A percentile compares a stretch with the other conserved stretches of the same genome.
Conservation (phyloP, 2,329 filamentous ascomycete genomes). For the Colletotrichum neosansevieriae region DNA sequence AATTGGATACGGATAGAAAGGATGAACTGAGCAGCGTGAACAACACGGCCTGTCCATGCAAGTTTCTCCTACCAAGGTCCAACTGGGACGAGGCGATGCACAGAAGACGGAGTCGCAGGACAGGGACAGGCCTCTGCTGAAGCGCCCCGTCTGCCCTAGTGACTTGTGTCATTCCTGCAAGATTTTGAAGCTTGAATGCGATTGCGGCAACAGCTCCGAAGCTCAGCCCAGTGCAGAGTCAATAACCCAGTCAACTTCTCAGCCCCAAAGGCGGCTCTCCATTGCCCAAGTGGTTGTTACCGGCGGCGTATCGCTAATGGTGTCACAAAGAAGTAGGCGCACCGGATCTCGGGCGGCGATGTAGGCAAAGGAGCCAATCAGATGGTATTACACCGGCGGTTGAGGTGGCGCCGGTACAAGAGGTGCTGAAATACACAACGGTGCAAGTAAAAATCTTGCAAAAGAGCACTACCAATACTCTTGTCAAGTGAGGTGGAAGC, state of each 20-base stretch:
- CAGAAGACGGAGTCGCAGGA: neutral
- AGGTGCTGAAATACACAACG: too few relatives aligned
- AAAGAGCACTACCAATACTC: neutral
- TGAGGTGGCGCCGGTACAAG: too few relatives aligned
- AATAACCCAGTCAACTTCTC: neutral
- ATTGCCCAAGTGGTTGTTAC: too few relatives aligned
- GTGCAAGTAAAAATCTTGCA: neutral
- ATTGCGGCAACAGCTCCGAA: neutral
- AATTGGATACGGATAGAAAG: neutral
- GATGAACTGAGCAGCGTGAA: neutral
- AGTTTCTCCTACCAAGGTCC: neutral
- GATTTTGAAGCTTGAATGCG: neutral
- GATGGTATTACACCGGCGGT: too few relatives aligned
- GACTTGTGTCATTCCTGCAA: conserved; percentile 1
- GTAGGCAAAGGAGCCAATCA: too few relatives aligned
- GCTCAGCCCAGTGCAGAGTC: conserved; percentile 5
- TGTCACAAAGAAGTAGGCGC: too few relatives aligned
- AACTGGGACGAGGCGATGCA: neutral
- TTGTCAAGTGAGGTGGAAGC: neutral
- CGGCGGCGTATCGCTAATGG: neutral
- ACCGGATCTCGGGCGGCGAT: too few relatives aligned
- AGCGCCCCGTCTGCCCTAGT: neutral
- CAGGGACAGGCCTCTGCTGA: neutral
- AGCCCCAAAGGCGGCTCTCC: neutral
- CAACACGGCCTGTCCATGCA: conserved; percentile 18